Evolutionary conservation across 2,329 filamentous ascomycete genomes (phyloP).

Genomic region (Aspergillus novofumigatus): DNA sequence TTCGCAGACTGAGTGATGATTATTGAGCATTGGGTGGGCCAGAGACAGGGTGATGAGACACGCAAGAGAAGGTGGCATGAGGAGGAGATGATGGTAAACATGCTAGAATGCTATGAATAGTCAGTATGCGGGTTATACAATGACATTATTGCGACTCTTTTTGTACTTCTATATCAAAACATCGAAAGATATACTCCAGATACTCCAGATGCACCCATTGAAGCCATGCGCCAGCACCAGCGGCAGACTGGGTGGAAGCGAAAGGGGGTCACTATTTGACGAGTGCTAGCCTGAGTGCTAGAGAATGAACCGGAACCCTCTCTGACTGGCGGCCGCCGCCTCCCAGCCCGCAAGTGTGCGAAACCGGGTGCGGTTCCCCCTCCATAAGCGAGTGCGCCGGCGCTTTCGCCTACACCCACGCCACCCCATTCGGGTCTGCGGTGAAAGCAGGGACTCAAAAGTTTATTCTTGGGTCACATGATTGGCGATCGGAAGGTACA

Average conservation of each 20-base stretch:
- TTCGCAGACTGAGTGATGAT: not conserved
- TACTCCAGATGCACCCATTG: constrained; percentile 3
- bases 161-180: not conserved
- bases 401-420: constrained; percentile 24
- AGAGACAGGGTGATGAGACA: not conserved
- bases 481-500: not conserved
- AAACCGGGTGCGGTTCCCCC: constrained; percentile 4
- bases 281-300: constrained; percentile 29
- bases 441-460: constrained; percentile 9
- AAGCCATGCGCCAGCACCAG: constrained; percentile 11
- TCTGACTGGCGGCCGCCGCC: constrained; percentile 2
- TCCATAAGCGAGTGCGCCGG: constrained; percentile 17
- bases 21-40: not conserved
- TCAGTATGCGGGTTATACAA: not conserved
- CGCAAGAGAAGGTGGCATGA: not conserved
- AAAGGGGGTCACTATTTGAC: constrained; percentile 22
- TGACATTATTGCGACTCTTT: not conserved
- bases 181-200: not conserved
- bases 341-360: constrained; percentile 10
- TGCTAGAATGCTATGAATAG: too few species aligned
- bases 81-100: not conserved
- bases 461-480: not conserved
- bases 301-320: constrained; percentile 30
- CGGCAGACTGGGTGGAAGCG: constrained; percentile 29
- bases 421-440: constrained; percentile 22